Evolutionary conservation across 139 green algal species (phyloP), one percentile per base, ranked within the genome.

Genomic region (Picochlorum sp.): DNA sequence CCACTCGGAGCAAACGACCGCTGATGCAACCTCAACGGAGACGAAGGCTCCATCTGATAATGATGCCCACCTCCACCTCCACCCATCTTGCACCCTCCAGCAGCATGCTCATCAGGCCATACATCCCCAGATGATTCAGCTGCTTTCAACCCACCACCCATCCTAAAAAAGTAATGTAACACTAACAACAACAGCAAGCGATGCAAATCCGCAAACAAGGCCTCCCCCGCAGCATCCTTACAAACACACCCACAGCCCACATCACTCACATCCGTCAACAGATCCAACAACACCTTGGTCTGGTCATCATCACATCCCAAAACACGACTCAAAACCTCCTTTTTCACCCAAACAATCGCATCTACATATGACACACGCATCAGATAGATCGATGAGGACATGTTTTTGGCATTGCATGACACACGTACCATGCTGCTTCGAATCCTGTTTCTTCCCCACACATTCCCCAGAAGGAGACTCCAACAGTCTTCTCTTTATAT

Each of bases 151-250:
- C 34, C 34, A 41, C 34, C 34, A 41, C 34, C 34, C 34, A 41
- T 41, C 47, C n/a, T 54, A 9, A 54, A 20, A 24, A 89, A 91
- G 24, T 86, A 70, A 69, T 91, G 82, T 7, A 64, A 78, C 41
- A 88, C 74, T 6, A 94, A 74, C 63, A 86, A 86, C 10, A 94
- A 64, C 1, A 74, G 74, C 15, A 94, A 75, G 44, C 83, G 76
- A 74, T 88, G 71, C 14, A 82, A 49, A 44, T 80, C 73, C 2
- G 85, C 73, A 3, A 30, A 58, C 6, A 62, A 46, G 34, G 57
- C 5, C 32, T 26, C 30, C 26, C 44, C 37, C 15, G 30, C 21
- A 9, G 18, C 10, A 24, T 16, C 21, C 23, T 18, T 13, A 45
- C 56, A 18, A 9, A 34, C 38, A 37, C 23, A 41, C 2, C 15